Conservation (phyloP, 2,329 filamentous ascomycete species). For the Mariannaea sp. region DNA sequence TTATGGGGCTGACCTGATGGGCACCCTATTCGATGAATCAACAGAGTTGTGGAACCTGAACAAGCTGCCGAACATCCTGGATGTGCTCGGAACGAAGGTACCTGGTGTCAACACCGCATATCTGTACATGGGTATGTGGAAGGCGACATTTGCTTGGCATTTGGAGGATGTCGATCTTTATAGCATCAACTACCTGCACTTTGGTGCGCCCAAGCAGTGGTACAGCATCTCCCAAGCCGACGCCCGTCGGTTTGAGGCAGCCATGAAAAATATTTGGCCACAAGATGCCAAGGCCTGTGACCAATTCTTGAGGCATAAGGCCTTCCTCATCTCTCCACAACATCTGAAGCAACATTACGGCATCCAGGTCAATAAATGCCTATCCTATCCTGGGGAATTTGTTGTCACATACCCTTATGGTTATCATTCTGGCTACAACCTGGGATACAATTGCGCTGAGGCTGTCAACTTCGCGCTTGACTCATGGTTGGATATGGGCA, state of each 20-base stretch:
- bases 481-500: constrained; percentile 92
- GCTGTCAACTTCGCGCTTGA: constrained; percentile 98
- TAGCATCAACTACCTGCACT: constrained; percentile 99
- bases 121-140: constrained; percentile 99
- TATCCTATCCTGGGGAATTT: constrained; percentile 96
- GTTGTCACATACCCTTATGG: constrained; percentile 98
- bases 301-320: constrained; percentile 97
- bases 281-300: constrained; percentile 93
- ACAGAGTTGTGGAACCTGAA: constrained; percentile 92
- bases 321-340: constrained; percentile 91
- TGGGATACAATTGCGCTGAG: constrained; percentile 98
- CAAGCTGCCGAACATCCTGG: constrained; percentile 89
- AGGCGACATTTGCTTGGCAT: constrained; percentile 99
- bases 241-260: constrained; percentile 86
- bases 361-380: constrained; percentile 94
- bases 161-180: constrained; percentile 98
- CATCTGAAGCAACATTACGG: constrained; percentile 86
- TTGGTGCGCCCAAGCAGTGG: constrained; percentile 98
- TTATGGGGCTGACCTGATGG: constrained; percentile 96
- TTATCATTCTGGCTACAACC: constrained; percentile 96
- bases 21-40: constrained; percentile 87
- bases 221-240: constrained; percentile 98
- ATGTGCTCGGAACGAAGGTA: constrained; percentile 92
- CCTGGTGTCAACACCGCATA: constrained; percentile 98
- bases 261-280: constrained; percentile 95